Conservation (phyloP, 2,329 filamentous ascomycete species). For the Nemania sp. region DNA sequence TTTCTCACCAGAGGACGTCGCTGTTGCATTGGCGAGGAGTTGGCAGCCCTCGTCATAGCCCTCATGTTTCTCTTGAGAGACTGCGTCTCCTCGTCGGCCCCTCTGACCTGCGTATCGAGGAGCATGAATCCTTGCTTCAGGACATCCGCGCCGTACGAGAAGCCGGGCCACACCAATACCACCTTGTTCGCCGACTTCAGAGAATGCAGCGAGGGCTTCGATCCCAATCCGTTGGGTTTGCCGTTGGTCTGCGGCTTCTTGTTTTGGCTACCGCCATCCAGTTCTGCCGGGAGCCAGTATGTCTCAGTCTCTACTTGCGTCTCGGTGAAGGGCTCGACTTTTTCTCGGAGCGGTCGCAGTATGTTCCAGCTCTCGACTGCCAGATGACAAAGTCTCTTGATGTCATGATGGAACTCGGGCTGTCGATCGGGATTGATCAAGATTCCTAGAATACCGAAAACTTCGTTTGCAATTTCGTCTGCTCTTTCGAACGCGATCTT, state of each 20-base stretch:
- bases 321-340: conserved; percentile 21
- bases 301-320: conserved; percentile 10
- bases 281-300: conserved; percentile 25
- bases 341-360: conserved; percentile 16
- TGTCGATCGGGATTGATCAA: background rate
- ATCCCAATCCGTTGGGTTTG: conserved; percentile 12
- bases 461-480: background rate
- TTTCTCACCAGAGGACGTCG: background rate
- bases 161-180: conserved; percentile 22
- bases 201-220: conserved; percentile 17
- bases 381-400: conserved; percentile 2
- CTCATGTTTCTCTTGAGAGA: conserved; percentile 2
- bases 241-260: conserved; percentile 10
- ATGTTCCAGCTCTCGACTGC: conserved; percentile 18
- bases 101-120: conserved; percentile 17
- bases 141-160: conserved; percentile 17
- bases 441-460: background rate
- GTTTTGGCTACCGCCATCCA: background rate
- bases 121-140: conserved; percentile 27
- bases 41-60: conserved; percentile 5
- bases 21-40: background rate
- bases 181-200: conserved; percentile 15
- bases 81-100: conserved; percentile 9
- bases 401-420: background rate
- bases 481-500: conserved; percentile 9